These are phyloP conservation scores for Breynia disticha DNA, from an alignment of 441 rosid species.

Conservation along the genomic window DNA sequence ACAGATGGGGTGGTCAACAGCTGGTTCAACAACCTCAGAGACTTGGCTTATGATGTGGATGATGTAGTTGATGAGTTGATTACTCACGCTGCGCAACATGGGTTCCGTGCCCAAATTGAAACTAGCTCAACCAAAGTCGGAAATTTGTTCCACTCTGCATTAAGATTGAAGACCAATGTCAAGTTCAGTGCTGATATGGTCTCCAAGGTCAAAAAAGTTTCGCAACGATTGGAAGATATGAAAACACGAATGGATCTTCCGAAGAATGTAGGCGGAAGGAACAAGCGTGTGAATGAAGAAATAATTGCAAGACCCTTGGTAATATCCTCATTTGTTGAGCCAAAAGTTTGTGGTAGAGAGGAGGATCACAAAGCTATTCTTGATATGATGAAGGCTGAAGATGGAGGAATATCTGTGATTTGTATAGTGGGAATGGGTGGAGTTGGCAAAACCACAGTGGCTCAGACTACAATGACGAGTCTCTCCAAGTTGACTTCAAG, in stretches of 20 bases:
- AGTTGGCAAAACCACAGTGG: constrained; percentile 14
- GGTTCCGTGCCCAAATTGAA: not conserved
- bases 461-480: constrained; percentile 1
- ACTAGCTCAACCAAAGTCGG: not conserved
- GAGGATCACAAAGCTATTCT: not conserved
- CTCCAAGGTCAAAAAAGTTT: not conserved
- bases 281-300: too few relatives aligned
- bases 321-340: not conserved
- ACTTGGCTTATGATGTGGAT: not conserved
- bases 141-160: not conserved
- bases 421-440: constrained; percentile 1
- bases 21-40: not conserved
- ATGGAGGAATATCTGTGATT: not conserved
- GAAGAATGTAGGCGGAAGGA: not conserved
- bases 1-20: not conserved
- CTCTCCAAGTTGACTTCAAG: not conserved
- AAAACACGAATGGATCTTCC: not conserved
- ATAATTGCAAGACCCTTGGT: too few relatives aligned
- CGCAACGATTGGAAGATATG: not conserved
- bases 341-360: constrained; percentile 9
- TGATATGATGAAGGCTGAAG: not conserved
- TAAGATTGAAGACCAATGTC: not conserved
- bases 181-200: not conserved
- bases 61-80: not conserved
- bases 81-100: not conserved